Base-by-base conservation (phyloP, 148 eudicot genomes). In the Limonium bicolor region DNA sequence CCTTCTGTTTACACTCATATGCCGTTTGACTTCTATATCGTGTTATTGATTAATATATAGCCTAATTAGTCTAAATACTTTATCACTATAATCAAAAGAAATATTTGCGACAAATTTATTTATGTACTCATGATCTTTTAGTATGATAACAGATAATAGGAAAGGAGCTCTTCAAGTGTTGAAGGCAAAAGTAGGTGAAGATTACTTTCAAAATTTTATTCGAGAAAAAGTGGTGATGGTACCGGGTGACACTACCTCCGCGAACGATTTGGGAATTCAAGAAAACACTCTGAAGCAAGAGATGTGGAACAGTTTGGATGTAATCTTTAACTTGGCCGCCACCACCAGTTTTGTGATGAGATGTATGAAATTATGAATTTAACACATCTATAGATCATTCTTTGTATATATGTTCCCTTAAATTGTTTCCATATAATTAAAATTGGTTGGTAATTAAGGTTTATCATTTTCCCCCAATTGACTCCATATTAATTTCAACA, bases 131-230 rank as follows among this genome's bases (percentile, higher is more conserved):
- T n/a, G n/a, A n/a, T n/a, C n/a, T n/a, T n/a, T n/a, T n/a, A n/a
- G n/a, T n/a, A n/a, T n/a, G n/a, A n/a, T n/a, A n/a, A n/a, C 46
- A 78, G 86, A 50, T 68, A 5, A 59, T 78, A 12, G 63, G 44
- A 12, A 63, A 60, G 30, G 80, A 70, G 1, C 41, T 78, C 37
- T 78, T 78, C 51, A 19, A 46, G 62, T 60, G 5, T 36, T 78
- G 13, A 53, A 60, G 46, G 54, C 61, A 46, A 54, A 58, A 35
- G 14, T 53, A 51, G 67, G 74, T 20, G 48, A 23, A 14, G 38
- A 42, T 11, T n/a, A n/a, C n/a, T 47, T 36, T 23, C 48, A 52
- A 15, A 39, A 56, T 5, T 59, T 67, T 34, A 59, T 74, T n/a
- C 24, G 31, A 44, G 60, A 45, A 32, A 78, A 78, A 50, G 48